These are phyloP conservation scores for Dendrobium catenatum DNA, from an alignment of 106 monocot species.

Conservation along the genomic window DNA sequence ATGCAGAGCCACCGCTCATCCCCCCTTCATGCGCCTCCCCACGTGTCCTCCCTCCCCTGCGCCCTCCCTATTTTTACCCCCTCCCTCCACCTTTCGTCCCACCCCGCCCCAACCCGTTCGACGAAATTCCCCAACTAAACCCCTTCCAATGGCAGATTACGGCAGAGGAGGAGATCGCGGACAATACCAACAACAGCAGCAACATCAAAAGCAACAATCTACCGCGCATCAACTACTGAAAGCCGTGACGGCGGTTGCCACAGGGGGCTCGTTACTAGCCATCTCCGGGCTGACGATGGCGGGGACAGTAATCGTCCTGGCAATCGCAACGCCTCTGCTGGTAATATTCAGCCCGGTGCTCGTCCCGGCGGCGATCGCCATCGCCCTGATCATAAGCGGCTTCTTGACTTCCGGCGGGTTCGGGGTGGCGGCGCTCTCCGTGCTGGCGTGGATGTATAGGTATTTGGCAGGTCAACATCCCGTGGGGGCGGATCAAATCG, in stretches of 20 bases:
- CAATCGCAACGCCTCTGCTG: slow-evolving; percentile 53
- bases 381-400: slow-evolving; percentile 36
- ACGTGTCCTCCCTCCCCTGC: slow-evolving; percentile 11
- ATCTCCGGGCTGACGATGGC: slow-evolving; percentile 64
- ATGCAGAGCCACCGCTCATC: neutral
- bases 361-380: slow-evolving; percentile 48
- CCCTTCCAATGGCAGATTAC: slow-evolving; percentile 27
- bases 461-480: slow-evolving; percentile 20
- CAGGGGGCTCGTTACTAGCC: slow-evolving; percentile 54
- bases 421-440: slow-evolving; percentile 76
- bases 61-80: slow-evolving; percentile 10
- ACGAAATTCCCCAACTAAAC: neutral
- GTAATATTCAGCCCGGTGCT: slow-evolving; percentile 84
- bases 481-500: slow-evolving; percentile 8
- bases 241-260: slow-evolving; percentile 34
- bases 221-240: slow-evolving; percentile 22
- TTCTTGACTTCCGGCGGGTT: slow-evolving; percentile 66
- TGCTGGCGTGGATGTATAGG: slow-evolving; percentile 70
- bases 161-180: slow-evolving; percentile 11
- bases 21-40: slow-evolving; percentile 23
- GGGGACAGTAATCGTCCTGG: slow-evolving; percentile 56
- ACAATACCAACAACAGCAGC: neutral
- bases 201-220: slow-evolving; percentile 28
- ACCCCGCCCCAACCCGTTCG: neutral
- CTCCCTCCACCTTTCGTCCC: neutral